Evolutionary conservation across 2,329 filamentous ascomycete species (phyloP).

Genomic region (Coniochaeta sp.): DNA sequence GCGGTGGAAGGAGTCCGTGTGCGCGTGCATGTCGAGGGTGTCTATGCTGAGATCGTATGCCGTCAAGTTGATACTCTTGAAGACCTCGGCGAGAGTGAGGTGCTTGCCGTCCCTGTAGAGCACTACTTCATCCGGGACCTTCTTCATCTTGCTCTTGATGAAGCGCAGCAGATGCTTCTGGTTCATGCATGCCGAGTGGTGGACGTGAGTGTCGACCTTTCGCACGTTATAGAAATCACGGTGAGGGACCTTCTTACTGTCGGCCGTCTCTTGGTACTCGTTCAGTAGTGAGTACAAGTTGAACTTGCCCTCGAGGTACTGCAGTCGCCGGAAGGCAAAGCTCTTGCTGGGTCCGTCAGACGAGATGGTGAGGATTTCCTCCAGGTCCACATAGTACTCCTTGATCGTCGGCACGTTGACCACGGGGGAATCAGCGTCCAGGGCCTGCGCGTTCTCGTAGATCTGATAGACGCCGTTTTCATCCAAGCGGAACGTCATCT

Average conservation of each 20-base stretch:
- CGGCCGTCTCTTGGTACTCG: slow-evolving; percentile 95
- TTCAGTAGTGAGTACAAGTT: slow-evolving; percentile 90
- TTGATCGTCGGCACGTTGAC: slow-evolving; percentile 84
- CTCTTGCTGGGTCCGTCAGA: slow-evolving; percentile 95
- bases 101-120: slow-evolving; percentile 88
- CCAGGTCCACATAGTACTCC: slow-evolving; percentile 94
- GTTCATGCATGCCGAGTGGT: slow-evolving; percentile 99
- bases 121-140: slow-evolving; percentile 88
- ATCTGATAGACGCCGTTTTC: slow-evolving; percentile 87
- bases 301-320: slow-evolving; percentile 95
- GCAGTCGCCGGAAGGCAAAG: slow-evolving; percentile 88
- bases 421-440: slow-evolving; percentile 59
- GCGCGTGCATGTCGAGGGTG: slow-evolving; percentile 98
- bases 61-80: slow-evolving; percentile 93
- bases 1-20: slow-evolving; percentile 95
- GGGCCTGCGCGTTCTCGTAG: slow-evolving; percentile 61
- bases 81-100: slow-evolving; percentile 85
- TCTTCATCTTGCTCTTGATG: slow-evolving; percentile 99
- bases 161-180: slow-evolving; percentile 97
- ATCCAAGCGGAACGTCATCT: slow-evolving; percentile 73
- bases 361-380: slow-evolving; percentile 78
- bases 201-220: slow-evolving; percentile 98
- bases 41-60: slow-evolving; percentile 98
- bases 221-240: slow-evolving; percentile 98
- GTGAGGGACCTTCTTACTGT: slow-evolving; percentile 95